These are phyloP conservation scores for Debaryomycetaceae sp. DNA, from an alignment of 1,139 yeast species.

Conservation along the genomic window DNA sequence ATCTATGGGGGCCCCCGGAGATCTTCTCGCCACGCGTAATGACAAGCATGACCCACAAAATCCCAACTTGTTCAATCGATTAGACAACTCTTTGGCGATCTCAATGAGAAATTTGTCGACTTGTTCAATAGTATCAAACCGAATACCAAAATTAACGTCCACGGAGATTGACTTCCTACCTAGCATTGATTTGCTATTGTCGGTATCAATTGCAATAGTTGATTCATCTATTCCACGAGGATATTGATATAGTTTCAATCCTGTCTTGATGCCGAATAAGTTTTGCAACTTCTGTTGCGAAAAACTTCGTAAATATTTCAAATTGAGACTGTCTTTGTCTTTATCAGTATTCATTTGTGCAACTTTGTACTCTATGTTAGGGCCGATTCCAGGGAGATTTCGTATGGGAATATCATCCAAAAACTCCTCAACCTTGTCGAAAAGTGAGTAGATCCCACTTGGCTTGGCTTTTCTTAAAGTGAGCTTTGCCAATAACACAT, in stretches of 20 bases:
- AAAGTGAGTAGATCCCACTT: slow-evolving; percentile 49
- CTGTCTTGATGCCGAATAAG: slow-evolving; percentile 67
- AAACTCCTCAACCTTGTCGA: slow-evolving; percentile 29
- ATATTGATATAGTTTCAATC: slow-evolving; percentile 56
- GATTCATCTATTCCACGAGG: slow-evolving; percentile 68
- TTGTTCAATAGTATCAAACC: slow-evolving; percentile 60
- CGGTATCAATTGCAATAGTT: slow-evolving; percentile 45
- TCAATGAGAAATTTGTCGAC: slow-evolving; percentile 60
- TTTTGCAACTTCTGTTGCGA: slow-evolving; percentile 34
- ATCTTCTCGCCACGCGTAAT: slow-evolving; percentile 62
- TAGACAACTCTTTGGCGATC: slow-evolving; percentile 57
- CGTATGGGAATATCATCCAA: slow-evolving; percentile 44
- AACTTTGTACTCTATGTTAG: slow-evolving; percentile 31
- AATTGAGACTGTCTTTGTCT: slow-evolving; percentile 11
- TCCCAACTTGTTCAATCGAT: slow-evolving; percentile 46
- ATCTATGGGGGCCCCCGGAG: slow-evolving; percentile 61
- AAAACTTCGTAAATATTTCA: slow-evolving; percentile 34
- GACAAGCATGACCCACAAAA: slow-evolving; percentile 57
- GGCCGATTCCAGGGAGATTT: slow-evolving; percentile 87
- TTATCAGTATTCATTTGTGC: not conserved
- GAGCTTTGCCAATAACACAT: slow-evolving; percentile 76
- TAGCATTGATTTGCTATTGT: slow-evolving; percentile 40
- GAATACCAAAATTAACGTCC: slow-evolving; percentile 88
- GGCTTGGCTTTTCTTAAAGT: slow-evolving; percentile 80
- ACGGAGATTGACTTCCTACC: slow-evolving; percentile 77